Evolutionary conservation across 2,329 filamentous ascomycete species (phyloP), one percentile per base, ranked within the genome.

Genomic region (Cercospora sojina): DNA sequence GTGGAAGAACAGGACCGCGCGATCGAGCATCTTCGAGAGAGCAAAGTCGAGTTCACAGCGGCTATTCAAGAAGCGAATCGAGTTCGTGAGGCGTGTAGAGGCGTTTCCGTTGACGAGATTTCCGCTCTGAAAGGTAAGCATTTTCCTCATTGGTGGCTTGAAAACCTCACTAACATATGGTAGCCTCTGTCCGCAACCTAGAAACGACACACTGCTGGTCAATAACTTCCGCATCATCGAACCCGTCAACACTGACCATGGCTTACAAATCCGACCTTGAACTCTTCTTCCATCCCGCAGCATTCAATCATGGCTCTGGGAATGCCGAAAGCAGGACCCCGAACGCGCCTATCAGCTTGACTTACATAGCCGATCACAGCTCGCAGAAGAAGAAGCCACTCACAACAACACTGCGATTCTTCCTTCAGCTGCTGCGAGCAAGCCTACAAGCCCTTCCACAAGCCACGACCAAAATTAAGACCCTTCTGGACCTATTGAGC

Each of bases 71-170:
- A 92, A 73, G 91, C 93, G 0, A 93, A 97, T 77, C 89, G 88
- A 70, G 84, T 96, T 27, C 87, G 91, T 68, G 93, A 97, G 77
- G 91, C 96, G 74, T 96, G 91, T 76, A 88, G 93, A 62, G 93
- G 94, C 43, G 97, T 93, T 90, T 94, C 90, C 64, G 87, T 89
- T 61, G 88, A 85, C 29, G 95, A 98, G 79, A 91, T 98, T 69
- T 86, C 86, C 69, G 82, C 83, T 43, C 83, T 96, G n/a, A 93
- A 93, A 85, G 86, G 91, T 91, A 84, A 76, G 82, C 74, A 23
- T 18, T 23, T 18, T 13, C n/a, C 10, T 27, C n/a, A 29, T 31
- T 23, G 29, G 6, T 41, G 12, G 27, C 18, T 3, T 3, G 18
- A 35, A 31, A 9, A 10, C 25, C 20, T 6, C 2, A 57, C 41